These are phyloP conservation scores for Teratosphaeria gauchensis DNA, from an alignment of 2,329 filamentous ascomycete genomes.

Conservation along the genomic window DNA sequence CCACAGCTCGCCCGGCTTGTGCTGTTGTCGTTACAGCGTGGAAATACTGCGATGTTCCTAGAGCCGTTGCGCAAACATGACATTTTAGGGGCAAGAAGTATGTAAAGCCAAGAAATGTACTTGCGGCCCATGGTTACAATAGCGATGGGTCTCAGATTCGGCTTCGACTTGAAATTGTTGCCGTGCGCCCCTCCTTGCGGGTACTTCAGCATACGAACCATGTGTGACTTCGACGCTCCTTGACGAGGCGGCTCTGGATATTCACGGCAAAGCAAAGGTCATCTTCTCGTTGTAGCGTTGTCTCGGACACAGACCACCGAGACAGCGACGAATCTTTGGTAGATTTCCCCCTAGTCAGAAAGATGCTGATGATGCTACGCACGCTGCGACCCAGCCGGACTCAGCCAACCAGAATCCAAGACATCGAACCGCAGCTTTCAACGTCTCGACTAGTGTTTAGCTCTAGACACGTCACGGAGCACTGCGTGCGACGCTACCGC, in stretches of 20 bases:
- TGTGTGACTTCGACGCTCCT: neutral
- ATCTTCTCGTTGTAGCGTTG: neutral
- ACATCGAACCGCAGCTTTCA: neutral
- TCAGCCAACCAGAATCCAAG: too few species aligned
- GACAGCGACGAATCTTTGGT: neutral
- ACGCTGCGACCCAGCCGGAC: too few species aligned
- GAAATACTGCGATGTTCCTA: neutral
- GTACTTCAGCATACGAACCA: neutral
- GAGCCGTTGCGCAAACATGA: neutral
- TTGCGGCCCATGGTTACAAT: neutral
- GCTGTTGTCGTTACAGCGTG: neutral
- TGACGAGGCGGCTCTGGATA: neutral
- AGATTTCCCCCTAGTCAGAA: neutral
- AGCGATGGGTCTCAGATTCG: neutral
- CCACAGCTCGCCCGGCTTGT: neutral
- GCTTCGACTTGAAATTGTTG: neutral
- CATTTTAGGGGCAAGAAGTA: neutral
- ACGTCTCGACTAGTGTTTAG: neutral
- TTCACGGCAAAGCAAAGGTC: neutral
- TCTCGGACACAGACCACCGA: neutral
- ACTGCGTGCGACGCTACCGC: neutral
- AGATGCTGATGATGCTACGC: neutral
- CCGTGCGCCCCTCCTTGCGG: neutral
- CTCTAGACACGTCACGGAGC: neutral
- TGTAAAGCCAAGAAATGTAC: neutral